phyloP scores from a whole-genome alignment of 352 stramenopile genomes.

The Phytopythium boreale region DNA sequence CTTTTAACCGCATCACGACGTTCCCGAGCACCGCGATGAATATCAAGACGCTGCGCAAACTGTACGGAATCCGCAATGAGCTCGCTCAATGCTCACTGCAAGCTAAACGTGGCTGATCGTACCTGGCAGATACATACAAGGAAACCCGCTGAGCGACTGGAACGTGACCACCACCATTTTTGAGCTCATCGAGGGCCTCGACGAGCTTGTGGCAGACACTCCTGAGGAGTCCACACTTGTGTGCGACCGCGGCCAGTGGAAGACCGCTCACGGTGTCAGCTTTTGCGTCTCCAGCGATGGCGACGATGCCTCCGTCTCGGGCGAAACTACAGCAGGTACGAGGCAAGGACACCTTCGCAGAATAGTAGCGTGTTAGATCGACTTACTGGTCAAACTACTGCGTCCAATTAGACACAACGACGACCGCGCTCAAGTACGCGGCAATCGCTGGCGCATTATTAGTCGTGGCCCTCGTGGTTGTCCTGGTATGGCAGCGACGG shows the following conservation, averaged over 20 bases:
- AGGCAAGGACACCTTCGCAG: not conserved
- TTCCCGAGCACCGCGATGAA: constrained; percentile 25
- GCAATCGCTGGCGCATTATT: constrained; percentile 21
- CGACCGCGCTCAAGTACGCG: constrained; percentile 17
- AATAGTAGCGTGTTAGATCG: not conserved
- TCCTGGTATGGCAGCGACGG: constrained; percentile 20
- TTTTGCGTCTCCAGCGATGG: constrained; percentile 22
- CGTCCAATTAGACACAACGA: not conserved
- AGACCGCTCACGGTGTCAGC: constrained; percentile 17
- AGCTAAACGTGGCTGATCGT: not conserved
- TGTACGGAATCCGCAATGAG: constrained; percentile 10
- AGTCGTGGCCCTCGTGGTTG: constrained; percentile 21
- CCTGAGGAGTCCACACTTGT: constrained; percentile 1
- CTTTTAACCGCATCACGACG: constrained; percentile 26
- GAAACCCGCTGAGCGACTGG: constrained; percentile 25
- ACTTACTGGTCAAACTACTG: not conserved
- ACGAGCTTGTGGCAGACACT: constrained; percentile 20
- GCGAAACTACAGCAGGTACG: not conserved
- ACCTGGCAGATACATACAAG: constrained; percentile 21
- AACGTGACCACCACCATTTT: constrained; percentile 20
- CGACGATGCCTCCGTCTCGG: not conserved
- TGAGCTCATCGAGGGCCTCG: constrained; percentile 14
- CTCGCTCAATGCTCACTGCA: not conserved
- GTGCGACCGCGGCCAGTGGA: constrained; percentile 18
- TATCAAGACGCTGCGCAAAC: constrained; percentile 18